Evolutionary conservation across 176 grass and related monocot species (phyloP).

Genomic region (Musa itinerans): DNA sequence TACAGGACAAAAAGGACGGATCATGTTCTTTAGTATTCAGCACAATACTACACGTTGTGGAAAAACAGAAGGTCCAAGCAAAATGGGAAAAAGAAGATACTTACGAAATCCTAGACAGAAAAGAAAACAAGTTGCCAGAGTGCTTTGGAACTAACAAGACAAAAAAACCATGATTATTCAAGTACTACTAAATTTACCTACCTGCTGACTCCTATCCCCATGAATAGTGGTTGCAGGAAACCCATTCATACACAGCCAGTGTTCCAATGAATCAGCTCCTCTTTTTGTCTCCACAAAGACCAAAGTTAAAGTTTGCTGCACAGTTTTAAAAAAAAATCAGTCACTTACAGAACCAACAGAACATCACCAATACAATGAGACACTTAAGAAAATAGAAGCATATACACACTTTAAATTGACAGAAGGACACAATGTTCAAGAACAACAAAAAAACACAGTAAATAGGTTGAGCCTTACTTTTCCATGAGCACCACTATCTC

Average conservation of each 20-base stretch:
- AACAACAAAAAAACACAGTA: neutral
- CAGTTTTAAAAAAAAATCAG: conserved; percentile 6
- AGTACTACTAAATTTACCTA: neutral
- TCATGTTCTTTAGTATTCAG: no score
- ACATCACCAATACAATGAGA: neutral
- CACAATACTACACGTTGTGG: no score
- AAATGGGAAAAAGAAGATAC: no score
- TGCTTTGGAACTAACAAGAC: neutral
- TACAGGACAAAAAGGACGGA: no score
- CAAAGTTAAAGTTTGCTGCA: conserved; percentile 74
- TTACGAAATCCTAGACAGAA: no score
- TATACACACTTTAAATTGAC: neutral
- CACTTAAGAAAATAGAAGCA: neutral
- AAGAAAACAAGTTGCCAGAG: neutral
- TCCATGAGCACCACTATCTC: conserved; percentile 64
- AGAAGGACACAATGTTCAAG: no score
- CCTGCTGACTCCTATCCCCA: conserved; percentile 85
- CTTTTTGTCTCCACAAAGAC: conserved; percentile 99
- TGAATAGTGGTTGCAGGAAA: conserved; percentile 97
- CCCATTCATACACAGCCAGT: conserved; percentile 81
- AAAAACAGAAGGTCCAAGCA: no score
- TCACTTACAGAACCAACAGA: neutral
- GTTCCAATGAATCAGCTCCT: conserved; percentile 86
- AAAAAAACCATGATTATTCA: neutral
- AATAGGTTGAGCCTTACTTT: conserved; percentile 36